Evolutionary conservation across 2,329 filamentous ascomycete genomes (phyloP), one percentile per base, ranked within the genome.

Genomic region (Pseudogymnoascus sp.): DNA sequence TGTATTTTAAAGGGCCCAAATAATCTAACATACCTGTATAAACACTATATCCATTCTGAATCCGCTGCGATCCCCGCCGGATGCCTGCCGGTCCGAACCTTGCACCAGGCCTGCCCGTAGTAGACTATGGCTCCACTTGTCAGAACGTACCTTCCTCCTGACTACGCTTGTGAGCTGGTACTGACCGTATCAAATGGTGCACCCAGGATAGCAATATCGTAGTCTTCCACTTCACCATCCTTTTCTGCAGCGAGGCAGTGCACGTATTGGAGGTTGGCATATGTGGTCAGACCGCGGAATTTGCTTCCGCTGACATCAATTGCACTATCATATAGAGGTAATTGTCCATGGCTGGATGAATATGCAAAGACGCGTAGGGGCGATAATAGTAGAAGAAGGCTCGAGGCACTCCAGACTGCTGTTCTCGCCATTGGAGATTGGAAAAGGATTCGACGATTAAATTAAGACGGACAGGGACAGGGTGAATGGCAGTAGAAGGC

Each of bases 121-220:
- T 28, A 47, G 57, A 58, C 38, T 18, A 7, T 25, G 6, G 25
- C 22, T 20, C 15, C 41, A 41, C 15, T 30, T 8, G 33, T 50
- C 33, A 38, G 39, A 30, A 30, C 47, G 15, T 8, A 30, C 14
- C n/a, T 15, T 18, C 22, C 47, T 12, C n/a, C n/a, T 2, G 9
- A 14, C 18, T 15, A 53, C 25, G 12, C 8, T 53, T 11, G n/a
- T 6, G 15, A 18, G 15, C 18, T n/a, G 25, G 6, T 36, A 61
- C 65, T 62, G 57, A 74, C 77, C 0, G 78, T 81, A 65, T 81
- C 79, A 62, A 80, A 80, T 0, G 78, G 79, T 3, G 78, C 78
- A 4, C 78, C 79, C 6, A 81, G 64, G 59, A 81, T 73, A 14
- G 78, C 79, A 61, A 74, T 64, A 36, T 64, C 63, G 57, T 63